A percentile compares a stretch with the other conserved stretches of the same genome.
Conservation (phyloP, 768 basidiomycete species). For the Ramaria sp. region DNA sequence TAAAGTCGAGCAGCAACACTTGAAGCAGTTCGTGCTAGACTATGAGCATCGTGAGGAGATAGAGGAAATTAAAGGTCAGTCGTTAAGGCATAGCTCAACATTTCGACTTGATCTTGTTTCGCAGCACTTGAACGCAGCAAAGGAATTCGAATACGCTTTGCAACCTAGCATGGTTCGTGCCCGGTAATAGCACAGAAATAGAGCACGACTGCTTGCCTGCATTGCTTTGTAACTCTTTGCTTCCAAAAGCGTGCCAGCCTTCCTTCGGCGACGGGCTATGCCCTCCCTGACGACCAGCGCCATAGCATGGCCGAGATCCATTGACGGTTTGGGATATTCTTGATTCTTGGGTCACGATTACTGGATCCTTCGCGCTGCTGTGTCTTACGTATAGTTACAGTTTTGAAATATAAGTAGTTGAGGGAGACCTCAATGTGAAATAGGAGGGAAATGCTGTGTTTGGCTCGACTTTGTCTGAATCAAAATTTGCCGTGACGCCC, state of each 20-base stretch:
- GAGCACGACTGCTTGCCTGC: neutral
- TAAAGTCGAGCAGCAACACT: constrained; percentile 91
- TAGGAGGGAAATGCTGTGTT: neutral
- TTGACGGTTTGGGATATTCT: neutral
- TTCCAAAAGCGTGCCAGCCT: constrained; percentile 1
- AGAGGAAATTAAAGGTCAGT: constrained; percentile 17
- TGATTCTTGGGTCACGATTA: neutral
- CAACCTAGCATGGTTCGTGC: neutral
- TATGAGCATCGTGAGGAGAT: constrained; percentile 80
- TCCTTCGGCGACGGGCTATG: neutral
- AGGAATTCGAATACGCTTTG: constrained; percentile 10
- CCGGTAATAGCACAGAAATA: neutral
- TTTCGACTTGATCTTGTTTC: neutral
- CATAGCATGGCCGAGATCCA: neutral
- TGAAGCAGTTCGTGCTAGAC: constrained; percentile 89
- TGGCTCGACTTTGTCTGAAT: neutral
- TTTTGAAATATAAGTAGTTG: neutral
- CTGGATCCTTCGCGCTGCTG: neutral
- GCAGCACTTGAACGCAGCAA: constrained; percentile 11
- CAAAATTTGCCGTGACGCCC: neutral
- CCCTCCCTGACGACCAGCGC: neutral
- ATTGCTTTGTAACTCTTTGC: neutral
- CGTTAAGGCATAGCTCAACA: neutral
- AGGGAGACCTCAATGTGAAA: neutral
- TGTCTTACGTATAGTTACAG: neutral